Base-by-base conservation (phyloP, 2,329 filamentous ascomycete genomes). In the Paramyrothecium roridum region DNA sequence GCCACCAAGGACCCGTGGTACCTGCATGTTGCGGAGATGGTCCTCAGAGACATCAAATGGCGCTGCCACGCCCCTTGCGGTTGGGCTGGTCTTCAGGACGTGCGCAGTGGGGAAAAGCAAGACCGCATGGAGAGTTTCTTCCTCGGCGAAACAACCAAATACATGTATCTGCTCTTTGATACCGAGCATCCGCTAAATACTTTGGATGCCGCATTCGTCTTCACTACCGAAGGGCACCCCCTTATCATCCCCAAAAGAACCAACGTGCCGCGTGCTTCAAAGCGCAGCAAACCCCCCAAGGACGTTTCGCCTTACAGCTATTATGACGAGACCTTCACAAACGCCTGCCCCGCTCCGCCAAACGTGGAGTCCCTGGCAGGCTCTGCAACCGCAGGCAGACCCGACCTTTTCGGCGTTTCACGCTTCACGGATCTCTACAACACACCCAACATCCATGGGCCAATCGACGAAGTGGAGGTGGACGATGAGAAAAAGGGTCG, bases 121-220 rank as follows among this genome's bases (percentile, higher is more conserved):
- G 93, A 99, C 69, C 88, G 95, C 34, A 98, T 98, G 95, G 95
- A 99, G 73, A 98, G 93, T 69, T 99, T 98, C 79, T 98, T 98
- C 67, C 80, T 99, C 1, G 93, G 95, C 16, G 95, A 99, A 73
- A 99, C 95, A 2, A 88, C 91, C 48, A 97, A 98, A 72, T 99
- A 99, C 70, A 79, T 99, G 59, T 98, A 96, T 70, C 77, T 99
- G 54, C 83, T 98, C 2, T 98, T 96, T 70, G 90, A 96, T 61
- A 82, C 87, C 4, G 81, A 86, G 16, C 95, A 98, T 72, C 91
- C 93, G 1, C 76, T 99, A 46, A 98, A 98, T 71, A 87, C 85
- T 20, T 76, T 96, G 43, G 95, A 98, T 71, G 86, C 87, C 0
- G 86, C 93, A 0, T 96, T 89, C 70, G 93, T 99, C 16, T 98